phyloP scores from a whole-genome alignment of 169 alveolate genomes.

The Eimeria sp. region DNA sequence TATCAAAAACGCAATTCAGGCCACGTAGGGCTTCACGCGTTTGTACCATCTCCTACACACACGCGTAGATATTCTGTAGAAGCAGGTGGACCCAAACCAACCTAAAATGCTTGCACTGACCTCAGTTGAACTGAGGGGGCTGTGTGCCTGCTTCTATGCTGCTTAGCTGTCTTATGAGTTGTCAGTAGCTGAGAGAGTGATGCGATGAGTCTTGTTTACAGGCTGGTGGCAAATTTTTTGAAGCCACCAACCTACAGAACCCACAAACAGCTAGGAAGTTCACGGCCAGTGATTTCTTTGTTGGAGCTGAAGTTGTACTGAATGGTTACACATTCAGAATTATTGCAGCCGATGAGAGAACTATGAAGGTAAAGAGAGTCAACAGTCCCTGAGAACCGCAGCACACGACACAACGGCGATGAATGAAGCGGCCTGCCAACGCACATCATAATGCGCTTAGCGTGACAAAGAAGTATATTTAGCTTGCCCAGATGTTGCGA shows the following conservation, averaged over 20 bases:
- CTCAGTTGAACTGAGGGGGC: neutral
- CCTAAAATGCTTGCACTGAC: neutral
- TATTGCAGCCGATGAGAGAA: slow-evolving; percentile 77
- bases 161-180: neutral
- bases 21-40: slow-evolving; percentile 53
- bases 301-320: slow-evolving; percentile 75
- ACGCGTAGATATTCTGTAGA: neutral
- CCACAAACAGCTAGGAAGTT: slow-evolving; percentile 26
- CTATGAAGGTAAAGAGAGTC: slow-evolving; percentile 23
- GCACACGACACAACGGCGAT: neutral
- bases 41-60: neutral
- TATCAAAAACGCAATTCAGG: slow-evolving; percentile 92
- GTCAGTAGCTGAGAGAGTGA: neutral
- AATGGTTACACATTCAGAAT: slow-evolving; percentile 37
- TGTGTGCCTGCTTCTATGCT: neutral
- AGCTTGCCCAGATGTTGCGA: neutral
- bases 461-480: neutral
- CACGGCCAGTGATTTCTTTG: slow-evolving; percentile 75
- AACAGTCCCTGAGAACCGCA: neutral
- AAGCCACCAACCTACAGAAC: slow-evolving; percentile 12
- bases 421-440: neutral
- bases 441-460: neutral
- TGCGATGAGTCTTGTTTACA: neutral
- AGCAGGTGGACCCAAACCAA: neutral
- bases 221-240: slow-evolving; percentile 81